A percentile compares a stretch with the other conserved stretches of the same genome.
phyloP scores from a whole-genome alignment of 2,329 filamentous ascomycete genomes.

The Coniochaeta sp. region DNA sequence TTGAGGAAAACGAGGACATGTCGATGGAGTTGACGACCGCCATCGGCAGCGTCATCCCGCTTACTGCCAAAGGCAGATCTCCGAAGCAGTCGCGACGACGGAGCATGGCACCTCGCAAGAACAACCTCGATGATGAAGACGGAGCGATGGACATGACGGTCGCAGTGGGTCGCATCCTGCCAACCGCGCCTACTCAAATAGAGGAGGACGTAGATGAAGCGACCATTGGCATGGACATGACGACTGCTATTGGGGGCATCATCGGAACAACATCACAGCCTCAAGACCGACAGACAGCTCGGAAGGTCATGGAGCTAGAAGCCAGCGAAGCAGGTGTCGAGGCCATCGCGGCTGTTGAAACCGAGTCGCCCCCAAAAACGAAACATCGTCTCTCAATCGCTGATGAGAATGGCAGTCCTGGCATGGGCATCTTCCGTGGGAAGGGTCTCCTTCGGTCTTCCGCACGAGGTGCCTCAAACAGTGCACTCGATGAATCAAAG shows the following conservation, averaged over 20 bases:
- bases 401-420: constrained; percentile 42
- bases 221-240: constrained; percentile 62
- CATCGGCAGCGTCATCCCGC: constrained; percentile 46
- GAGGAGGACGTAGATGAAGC: constrained; percentile 24
- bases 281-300: constrained; percentile 38
- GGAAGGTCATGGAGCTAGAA: constrained; percentile 52
- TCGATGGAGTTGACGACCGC: constrained; percentile 72
- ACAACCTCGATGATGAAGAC: constrained; percentile 25
- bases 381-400: constrained; percentile 18
- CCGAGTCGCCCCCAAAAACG: constrained; percentile 25
- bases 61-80: background rate
- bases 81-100: constrained; percentile 12
- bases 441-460: constrained; percentile 41
- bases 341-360: constrained; percentile 30
- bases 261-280: constrained; percentile 32
- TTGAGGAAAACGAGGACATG: constrained; percentile 57
- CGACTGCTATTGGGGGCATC: constrained; percentile 55
- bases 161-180: constrained; percentile 47
- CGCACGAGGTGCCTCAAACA: constrained; percentile 27
- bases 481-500: constrained; percentile 26
- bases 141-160: constrained; percentile 52
- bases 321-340: constrained; percentile 38
- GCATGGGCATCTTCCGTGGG: constrained; percentile 43
- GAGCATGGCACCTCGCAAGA: constrained; percentile 11
- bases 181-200: constrained; percentile 17